Base-by-base conservation (phyloP, 805 yeast species). In the Saccharomycopsis sp. region DNA sequence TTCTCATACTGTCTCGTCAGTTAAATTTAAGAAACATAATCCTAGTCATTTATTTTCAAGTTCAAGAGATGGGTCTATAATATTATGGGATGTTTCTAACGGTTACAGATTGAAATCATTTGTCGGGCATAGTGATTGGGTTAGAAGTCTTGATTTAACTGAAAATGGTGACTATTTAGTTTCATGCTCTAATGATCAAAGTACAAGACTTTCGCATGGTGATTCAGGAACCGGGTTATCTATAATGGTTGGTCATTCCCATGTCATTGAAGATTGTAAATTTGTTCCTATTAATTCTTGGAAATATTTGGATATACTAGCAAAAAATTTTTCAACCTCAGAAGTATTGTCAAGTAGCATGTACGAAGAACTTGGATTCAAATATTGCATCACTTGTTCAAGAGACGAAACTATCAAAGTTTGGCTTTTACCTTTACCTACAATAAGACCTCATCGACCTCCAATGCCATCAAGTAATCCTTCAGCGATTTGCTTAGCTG, bases 61-160 rank as follows among this genome's bases (percentile, higher is more conserved):
- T 24, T 79, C 87, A 1, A 65, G 89, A 46, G 90, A 83, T 55
- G 67, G 66, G 5, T 58, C 79, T 1, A 70, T 81, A 4, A 78
- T 72, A 53, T 55, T 77, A 2, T 83, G 89, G 89, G 84, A 84
- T 59, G 56, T 81, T 4, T 61, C 66, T 2, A 70, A 77, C 3
- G 96, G 95, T 0, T 78, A 75, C 69, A 75, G 87, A 48, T 53
- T 76, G 14, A 71, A 72, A 48, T 75, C 85, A 0, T 75, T 87
- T 45, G 69, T 74, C 13, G 90, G 89, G 1, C 97, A 89, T 61
- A 73, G 85, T 7, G 96, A 87, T 52, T 89, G 97, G 97, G 87
- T 87, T 3, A 67, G 95, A 46, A 67, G 75, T 8, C 52, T 87
- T 2, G 86, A 79, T 50, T 57, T 68, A 1, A 59, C 65, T 24